Evolutionary conservation across 805 yeast species (phyloP), one percentile per base, ranked within the genome.

Genomic region (Ogataea salicorniae): DNA sequence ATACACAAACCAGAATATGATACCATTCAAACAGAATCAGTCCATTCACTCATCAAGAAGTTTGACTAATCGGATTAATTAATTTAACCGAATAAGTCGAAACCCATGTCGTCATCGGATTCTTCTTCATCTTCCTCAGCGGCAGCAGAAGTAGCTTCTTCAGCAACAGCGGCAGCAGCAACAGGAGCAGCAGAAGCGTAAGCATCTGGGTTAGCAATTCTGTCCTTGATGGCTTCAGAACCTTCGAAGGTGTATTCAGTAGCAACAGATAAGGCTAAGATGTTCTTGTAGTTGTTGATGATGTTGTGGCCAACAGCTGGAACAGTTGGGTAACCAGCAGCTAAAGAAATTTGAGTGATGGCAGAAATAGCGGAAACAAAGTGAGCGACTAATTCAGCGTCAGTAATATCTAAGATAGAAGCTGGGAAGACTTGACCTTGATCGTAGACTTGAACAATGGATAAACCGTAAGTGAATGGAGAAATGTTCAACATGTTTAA

Each of bases 141-240:
- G 57, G 78, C 88, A 52, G 76, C 86, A 54, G 79, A 85, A 56
- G 79, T 83, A 52, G 80, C 80, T 47, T 73, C 76, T 57, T 75
- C 66, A 56, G 79, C 64, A 54, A 78, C 64, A 66, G 87, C 81
- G 64, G 95, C 88, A 70, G 86, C 85, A 67, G 97, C 97, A 72
- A 77, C 97, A 67, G 98, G 96, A 68, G 97, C 97, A 77, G 97
- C 95, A 69, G 98, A 85, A 72, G 98, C 99, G 79, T 92, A 94
- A 75, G 96, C 96, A 60, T 94, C 98, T 75, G 99, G 99, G 95
- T 94, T 92, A 75, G 96, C 98, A 69, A 94, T 81, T 81, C 98
- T 88, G 87, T 94, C 99, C 87, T 89, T 89, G 81, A 94, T 84
- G 63, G 92, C 91, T 82, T 91, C 99, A 64, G 96, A 87, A 76